phyloP scores from a whole-genome alignment of 192 early-diverging fungal species.

The Coemansia sp. region DNA sequence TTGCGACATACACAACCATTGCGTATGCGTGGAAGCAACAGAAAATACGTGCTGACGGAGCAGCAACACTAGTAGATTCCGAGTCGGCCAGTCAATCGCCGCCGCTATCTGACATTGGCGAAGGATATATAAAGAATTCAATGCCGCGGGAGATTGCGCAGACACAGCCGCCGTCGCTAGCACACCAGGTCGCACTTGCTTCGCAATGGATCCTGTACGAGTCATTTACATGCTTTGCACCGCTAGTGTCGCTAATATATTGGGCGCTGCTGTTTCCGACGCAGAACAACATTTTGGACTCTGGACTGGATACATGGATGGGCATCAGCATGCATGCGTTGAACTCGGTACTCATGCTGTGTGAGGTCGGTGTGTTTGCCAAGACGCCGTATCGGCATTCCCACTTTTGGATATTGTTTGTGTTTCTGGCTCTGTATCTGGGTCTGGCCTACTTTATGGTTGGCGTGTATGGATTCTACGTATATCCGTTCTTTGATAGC shows the following conservation, averaged over 20 bases:
- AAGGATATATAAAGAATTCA: too few species aligned
- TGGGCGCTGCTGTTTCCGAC: conserved; percentile 42
- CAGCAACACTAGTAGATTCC: neutral
- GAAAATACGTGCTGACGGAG: neutral
- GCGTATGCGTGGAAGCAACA: neutral
- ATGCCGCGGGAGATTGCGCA: too few species aligned
- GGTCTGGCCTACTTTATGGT: conserved; percentile 48
- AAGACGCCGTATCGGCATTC: conserved; percentile 16
- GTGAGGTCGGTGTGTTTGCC: conserved; percentile 28
- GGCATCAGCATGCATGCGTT: conserved; percentile 47
- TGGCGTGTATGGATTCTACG: conserved; percentile 42
- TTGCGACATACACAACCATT: conserved; percentile 26
- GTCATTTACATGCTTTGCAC: conserved; percentile 45
- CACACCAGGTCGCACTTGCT: conserved; percentile 30
- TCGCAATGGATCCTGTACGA: conserved; percentile 47
- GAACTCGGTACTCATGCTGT: conserved; percentile 31
- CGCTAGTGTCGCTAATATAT: conserved; percentile 42
- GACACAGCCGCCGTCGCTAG: neutral
- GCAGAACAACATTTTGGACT: conserved; percentile 14
- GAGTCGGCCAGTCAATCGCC: neutral
- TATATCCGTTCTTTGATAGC: conserved; percentile 46
- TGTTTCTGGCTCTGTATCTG: conserved; percentile 30
- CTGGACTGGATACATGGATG: conserved; percentile 26
- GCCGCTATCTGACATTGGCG: too few species aligned
- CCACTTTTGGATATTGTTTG: conserved; percentile 14